Evolutionary conservation across 805 yeast genomes (phyloP), one percentile per base, ranked within the genome.

Genomic region (Cyberlindnera euphorbiae): DNA sequence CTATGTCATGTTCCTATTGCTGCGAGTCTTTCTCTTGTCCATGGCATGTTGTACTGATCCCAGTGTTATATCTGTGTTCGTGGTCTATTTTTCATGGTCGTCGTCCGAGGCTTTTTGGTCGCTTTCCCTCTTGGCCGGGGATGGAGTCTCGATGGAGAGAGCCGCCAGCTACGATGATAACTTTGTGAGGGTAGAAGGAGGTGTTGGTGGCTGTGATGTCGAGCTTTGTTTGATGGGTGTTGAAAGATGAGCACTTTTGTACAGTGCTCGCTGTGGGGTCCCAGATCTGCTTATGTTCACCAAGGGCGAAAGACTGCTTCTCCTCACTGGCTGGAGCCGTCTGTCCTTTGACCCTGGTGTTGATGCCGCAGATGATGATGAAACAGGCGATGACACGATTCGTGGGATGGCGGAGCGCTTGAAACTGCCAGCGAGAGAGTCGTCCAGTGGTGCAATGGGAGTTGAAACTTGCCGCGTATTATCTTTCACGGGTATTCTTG

Each of bases 381-480:
- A 28, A n/a, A 26, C 24, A 5, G 55, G 50, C 1, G 55, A 44
- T 1, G 53, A 47, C 4, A 44, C 37, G 18, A 49, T 49, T 32
- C 54, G 45, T 13, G 55, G 53, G 12, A 52, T 50, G 4, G 41
- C 16, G 13, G 54, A 47, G 16, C 42, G 42, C 21, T 45, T 44
- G 28, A 28, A 26, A 17, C 31, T 29, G 1, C 30, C 32, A 3
- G 43, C 44, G 17, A 36, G 32, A 10, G 42, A 18, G 8, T 49
- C 56, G 19, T 50, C 52, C 16, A 45, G 14, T 3, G 33, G 41
- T 2, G 35, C 43, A n/a, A 50, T 41, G 4, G 53, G 53, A 1
- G 39, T 41, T 2, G 54, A 50, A 11, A 46, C 44, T 16, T 48
- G 51, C 28, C 37, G 26, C 10, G 29, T 13, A 3, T 43, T 31